A percentile compares a stretch with the other conserved stretches of the same genome.
Conservation (phyloP, 2,329 filamentous ascomycete genomes). For the Fusarium tricinctum region DNA sequence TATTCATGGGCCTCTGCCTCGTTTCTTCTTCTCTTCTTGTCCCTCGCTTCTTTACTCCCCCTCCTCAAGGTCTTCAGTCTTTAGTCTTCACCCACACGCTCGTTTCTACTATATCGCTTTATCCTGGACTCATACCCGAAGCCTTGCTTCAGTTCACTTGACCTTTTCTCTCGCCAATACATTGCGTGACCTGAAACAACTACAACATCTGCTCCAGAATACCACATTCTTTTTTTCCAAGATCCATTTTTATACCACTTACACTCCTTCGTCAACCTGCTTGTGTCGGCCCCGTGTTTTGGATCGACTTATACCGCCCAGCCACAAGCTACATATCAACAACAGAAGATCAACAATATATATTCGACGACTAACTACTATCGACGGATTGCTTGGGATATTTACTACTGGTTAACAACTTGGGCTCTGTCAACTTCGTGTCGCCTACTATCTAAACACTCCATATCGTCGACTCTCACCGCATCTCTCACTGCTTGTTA, state of each 20-base stretch:
- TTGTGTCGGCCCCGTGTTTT: slow-evolving; percentile 19
- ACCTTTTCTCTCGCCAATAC: slow-evolving; percentile 14
- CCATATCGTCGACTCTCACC: slow-evolving; percentile 19
- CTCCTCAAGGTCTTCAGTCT: slow-evolving; percentile 35
- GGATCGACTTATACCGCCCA: slow-evolving; percentile 26
- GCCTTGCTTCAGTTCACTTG: slow-evolving; percentile 16
- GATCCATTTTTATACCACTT: slow-evolving; percentile 29
- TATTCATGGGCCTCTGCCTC: slow-evolving; percentile 42
- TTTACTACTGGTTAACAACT: neutral
- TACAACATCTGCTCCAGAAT: slow-evolving; percentile 25
- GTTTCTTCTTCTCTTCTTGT: slow-evolving; percentile 18
- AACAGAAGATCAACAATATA: slow-evolving; percentile 8
- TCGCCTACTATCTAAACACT: neutral
- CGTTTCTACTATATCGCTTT: slow-evolving; percentile 31
- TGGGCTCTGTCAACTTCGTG: neutral
- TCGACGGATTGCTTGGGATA: slow-evolving; percentile 1
- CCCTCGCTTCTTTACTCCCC: slow-evolving; percentile 23
- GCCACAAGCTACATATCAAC: slow-evolving; percentile 5
- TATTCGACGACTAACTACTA: neutral
- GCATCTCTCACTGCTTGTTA: slow-evolving; percentile 8
- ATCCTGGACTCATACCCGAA: slow-evolving; percentile 29
- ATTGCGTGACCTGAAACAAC: slow-evolving; percentile 36
- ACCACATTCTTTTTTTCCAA: slow-evolving; percentile 40
- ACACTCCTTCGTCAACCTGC: slow-evolving; percentile 29
- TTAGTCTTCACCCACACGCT: slow-evolving; percentile 34